Conservation (phyloP, 352 stramenopile genomes). For the Phytophthora ohioensis region DNA sequence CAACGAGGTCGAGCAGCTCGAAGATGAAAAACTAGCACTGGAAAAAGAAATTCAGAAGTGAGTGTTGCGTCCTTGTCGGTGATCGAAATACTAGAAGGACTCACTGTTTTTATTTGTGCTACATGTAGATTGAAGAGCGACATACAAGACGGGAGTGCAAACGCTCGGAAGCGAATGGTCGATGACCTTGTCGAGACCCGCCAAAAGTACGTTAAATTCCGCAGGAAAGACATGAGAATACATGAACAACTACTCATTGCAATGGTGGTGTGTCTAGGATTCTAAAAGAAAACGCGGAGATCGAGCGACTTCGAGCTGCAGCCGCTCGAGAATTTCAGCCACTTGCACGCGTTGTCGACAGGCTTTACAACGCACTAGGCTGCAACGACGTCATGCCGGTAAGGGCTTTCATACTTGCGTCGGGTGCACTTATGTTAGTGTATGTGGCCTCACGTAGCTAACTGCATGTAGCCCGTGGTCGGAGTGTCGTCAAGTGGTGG, state of each 20-base stretch:
- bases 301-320: conserved; percentile 68
- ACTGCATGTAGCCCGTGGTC: conserved; percentile 32
- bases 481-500: conserved; percentile 35
- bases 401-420: background rate
- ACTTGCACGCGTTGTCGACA: conserved; percentile 74
- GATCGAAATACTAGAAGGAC: background rate
- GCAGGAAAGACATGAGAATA: background rate
- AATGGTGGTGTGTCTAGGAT: conserved; percentile 48
- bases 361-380: conserved; percentile 78
- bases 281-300: conserved; percentile 78
- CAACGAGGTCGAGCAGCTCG: conserved; percentile 84
- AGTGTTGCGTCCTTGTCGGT: background rate
- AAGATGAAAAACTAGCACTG: conserved; percentile 75
- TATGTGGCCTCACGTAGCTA: too few relatives aligned
- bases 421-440: too few relatives aligned
- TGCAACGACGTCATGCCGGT: conserved; percentile 87
- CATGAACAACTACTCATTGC: background rate
- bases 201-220: conserved; percentile 55
- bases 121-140: conserved; percentile 54
- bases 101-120: background rate
- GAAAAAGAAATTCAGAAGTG: conserved; percentile 74
- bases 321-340: conserved; percentile 77
- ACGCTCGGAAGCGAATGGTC: conserved; percentile 76
- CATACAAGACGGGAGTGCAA: conserved; percentile 72
- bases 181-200: conserved; percentile 77